Evolutionary conservation across 345 rosid genomes (phyloP), one percentile per base, ranked within the genome.

Genomic region (Populus pruinosa): DNA sequence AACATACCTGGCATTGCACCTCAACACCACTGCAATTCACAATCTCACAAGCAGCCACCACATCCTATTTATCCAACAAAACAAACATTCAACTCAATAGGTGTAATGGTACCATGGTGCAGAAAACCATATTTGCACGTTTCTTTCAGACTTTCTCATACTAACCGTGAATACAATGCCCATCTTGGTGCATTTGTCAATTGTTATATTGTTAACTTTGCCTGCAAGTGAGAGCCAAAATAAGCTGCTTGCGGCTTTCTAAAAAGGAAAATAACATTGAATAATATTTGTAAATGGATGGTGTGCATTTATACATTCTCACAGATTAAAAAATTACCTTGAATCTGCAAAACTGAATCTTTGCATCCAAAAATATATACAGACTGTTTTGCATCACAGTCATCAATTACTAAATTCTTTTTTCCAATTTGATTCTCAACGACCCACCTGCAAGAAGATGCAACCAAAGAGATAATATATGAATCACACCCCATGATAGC

Each of bases 1-100:
- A 68, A 74, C 43, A 77, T 88, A 96, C 99, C 98, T 92, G 99
- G 79, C 99, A 96, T 78, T 96, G 99, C 81, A 92, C 95, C 88
- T 96, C 98, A 68, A 94, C 94, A 63, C 94, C 89, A 82, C 56
- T 91, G 91, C 97, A 91, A 77, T 96, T 96, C 61, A 94, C 99
- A 83, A 92, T 82, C 91, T 96, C 99, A 88, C 85, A 96, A 77
- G 99, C 99, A 84, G 99, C 97, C 77, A 96, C 99, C 43, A 96
- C 97, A 89, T 94, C 99, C 98, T 96, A 85, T 14, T 75, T 39
- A 74, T 72, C 74, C 67, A 71, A 66, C 75, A 25, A 77, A n/a
- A 76, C 69, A 29, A 69, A 80, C 55, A 71, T 41, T 67, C 41
- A 66, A 38, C 17, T 27, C 29, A 73, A 29, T 39, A 81, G 25